phyloP scores from a whole-genome alignment of 305 asterid species.

The Lippia alba region DNA sequence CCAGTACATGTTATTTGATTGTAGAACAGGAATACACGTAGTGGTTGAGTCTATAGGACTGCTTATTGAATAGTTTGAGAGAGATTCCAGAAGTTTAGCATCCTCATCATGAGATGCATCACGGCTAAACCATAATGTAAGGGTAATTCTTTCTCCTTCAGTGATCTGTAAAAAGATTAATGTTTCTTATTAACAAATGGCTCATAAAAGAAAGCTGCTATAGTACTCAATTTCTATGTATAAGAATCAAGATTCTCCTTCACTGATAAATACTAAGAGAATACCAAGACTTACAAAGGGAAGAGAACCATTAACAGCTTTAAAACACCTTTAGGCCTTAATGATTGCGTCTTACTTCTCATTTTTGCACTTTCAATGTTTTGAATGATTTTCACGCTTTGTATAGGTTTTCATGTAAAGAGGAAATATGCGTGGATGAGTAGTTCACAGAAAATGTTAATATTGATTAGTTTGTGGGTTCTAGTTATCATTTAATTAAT shows the following conservation, averaged over 20 bases:
- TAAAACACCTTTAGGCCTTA: too few species aligned
- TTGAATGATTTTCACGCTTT: too few species aligned
- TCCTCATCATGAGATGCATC: slow-evolving; percentile 84
- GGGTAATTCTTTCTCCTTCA: slow-evolving; percentile 88
- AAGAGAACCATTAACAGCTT: too few species aligned
- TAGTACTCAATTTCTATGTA: background rate
- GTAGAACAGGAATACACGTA: slow-evolving; percentile 57
- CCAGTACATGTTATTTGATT: slow-evolving; percentile 83
- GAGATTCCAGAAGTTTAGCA: slow-evolving; percentile 63
- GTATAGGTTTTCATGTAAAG: too few species aligned
- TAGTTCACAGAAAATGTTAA: too few species aligned
- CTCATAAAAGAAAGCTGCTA: background rate
- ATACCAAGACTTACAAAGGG: background rate
- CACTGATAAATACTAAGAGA: background rate
- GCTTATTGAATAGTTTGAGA: slow-evolving; percentile 46
- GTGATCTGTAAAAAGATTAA: slow-evolving; percentile 50
- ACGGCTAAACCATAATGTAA: slow-evolving; percentile 92
- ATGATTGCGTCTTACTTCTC: too few species aligned
- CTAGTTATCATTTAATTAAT: background rate
- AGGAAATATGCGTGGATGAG: too few species aligned
- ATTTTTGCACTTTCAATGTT: too few species aligned
- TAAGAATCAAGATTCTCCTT: slow-evolving; percentile 1
- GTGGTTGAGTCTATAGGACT: slow-evolving; percentile 31
- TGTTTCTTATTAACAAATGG: background rate
- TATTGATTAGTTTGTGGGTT: too few species aligned